A percentile compares a stretch with the other conserved stretches of the same genome.
phyloP scores from a whole-genome alignment of 176 grass and related monocot genomes.

The Aegilops longissima region DNA sequence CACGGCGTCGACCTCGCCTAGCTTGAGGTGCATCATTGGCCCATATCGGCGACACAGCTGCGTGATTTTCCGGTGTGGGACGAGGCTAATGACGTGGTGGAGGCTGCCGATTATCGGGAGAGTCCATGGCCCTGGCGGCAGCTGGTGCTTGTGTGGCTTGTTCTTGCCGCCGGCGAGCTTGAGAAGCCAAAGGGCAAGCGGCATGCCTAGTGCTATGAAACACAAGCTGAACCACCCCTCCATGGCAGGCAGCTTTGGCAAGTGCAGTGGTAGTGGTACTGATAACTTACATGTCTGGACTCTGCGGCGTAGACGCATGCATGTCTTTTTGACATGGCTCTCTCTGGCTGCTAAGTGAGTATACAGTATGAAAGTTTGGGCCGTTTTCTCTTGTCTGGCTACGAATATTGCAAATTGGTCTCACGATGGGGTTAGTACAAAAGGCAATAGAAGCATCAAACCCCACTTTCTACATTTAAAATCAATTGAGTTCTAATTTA shows the following conservation, averaged over 20 bases:
- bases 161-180: neutral
- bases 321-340: too few relatives aligned
- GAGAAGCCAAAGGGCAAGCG: neutral
- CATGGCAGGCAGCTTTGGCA: neutral
- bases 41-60: conserved; percentile 11
- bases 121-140: conserved; percentile 16
- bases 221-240: neutral
- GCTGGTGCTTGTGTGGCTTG: neutral
- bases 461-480: too few relatives aligned
- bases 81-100: neutral
- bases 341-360: too few relatives aligned
- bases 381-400: too few relatives aligned
- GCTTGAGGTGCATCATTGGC: neutral
- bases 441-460: too few relatives aligned
- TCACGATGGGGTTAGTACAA: too few relatives aligned
- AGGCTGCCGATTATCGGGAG: conserved; percentile 19
- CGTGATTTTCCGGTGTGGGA: neutral
- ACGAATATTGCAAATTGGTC: too few relatives aligned
- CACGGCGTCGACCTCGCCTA: conserved; percentile 6
- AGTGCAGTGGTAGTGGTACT: too few relatives aligned
- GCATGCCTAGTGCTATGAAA: neutral
- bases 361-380: too few relatives aligned
- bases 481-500: too few relatives aligned
- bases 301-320: too few relatives aligned
- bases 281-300: too few relatives aligned